Base-by-base conservation (phyloP, 2,329 filamentous ascomycete genomes). In the Calonectria naviculata region DNA sequence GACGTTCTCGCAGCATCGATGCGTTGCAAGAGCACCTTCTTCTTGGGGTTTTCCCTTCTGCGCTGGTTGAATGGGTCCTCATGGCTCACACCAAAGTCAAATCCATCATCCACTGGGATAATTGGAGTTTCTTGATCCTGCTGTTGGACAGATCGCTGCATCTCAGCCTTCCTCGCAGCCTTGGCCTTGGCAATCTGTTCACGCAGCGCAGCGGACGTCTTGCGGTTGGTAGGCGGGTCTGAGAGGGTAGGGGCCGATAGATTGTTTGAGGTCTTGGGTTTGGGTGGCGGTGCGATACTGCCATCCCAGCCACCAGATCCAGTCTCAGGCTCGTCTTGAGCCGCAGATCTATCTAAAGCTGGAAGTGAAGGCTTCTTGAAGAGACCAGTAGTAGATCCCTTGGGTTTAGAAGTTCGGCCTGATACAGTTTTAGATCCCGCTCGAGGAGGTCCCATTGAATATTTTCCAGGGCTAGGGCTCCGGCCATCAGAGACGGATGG, bases 141-240 rank as follows among this genome's bases (percentile, higher is more conserved):
- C 4, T 74, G 52, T 70, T 3, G 71, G 9, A 82, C 75, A 9
- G 77, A 74, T 54, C 85, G 83, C 52, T 80, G 83, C 38, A 83
- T 79, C 4, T 85, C 84, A 13, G 89, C 91, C 72, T 91, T 89
- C 68, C 91, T 93, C 3, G 95, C 94, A 3, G 95, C 95, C 80
- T 96, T 97, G 1, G 97, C 96, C 77, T 95, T 96, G 42, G 95
- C 95, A 73, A 98, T 98, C 65, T 97, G 95, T 63, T 98, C 95
- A 38, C 97, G 91, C 17, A 99, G 84, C 0, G 95, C 92, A 19
- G 89, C 87, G 0, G 96, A 98, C 0, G 95, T 95, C 77, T 94
- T 97, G 44, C 84, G 81, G 65, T 76, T 80, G 0, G 82, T 78
- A 7, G 78, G 70, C 34, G 52, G 52, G 31, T 58, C 52, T 19